Evolutionary conservation across 2,329 filamentous ascomycete genomes (phyloP).

Genomic region (Talaromyces sp.): DNA sequence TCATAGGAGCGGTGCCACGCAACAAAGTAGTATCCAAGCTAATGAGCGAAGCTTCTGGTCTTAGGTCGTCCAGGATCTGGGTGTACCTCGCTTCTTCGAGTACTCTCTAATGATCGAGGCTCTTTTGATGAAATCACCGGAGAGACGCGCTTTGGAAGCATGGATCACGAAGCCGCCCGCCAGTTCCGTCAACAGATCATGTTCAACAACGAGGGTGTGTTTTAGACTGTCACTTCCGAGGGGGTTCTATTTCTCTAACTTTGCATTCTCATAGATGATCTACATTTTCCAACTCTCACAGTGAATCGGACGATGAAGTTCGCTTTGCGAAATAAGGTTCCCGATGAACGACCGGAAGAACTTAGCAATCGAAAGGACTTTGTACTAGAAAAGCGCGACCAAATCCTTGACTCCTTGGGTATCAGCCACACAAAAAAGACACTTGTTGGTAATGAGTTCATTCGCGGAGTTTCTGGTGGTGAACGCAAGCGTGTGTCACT

Average conservation of each 20-base stretch:
- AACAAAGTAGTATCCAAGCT: neutral
- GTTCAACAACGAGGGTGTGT: slow-evolving; percentile 68
- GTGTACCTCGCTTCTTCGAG: slow-evolving; percentile 71
- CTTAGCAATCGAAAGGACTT: slow-evolving; percentile 31
- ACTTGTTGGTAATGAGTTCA: slow-evolving; percentile 66
- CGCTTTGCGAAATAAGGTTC: slow-evolving; percentile 59
- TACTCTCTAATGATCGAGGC: slow-evolving; percentile 65
- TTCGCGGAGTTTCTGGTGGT: slow-evolving; percentile 68
- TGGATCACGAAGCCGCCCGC: slow-evolving; percentile 50
- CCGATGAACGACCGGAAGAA: slow-evolving; percentile 29
- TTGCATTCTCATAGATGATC: slow-evolving; percentile 53
- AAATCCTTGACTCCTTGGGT: slow-evolving; percentile 36
- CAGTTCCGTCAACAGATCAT: slow-evolving; percentile 53
- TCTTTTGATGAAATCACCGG: slow-evolving; percentile 63
- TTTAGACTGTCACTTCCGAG: too few species aligned
- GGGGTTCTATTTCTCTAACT: neutral
- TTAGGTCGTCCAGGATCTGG: slow-evolving; percentile 69
- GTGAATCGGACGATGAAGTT: slow-evolving; percentile 75
- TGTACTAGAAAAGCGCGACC: slow-evolving; percentile 34
- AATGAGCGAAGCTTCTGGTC: slow-evolving; percentile 57
- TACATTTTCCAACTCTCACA: slow-evolving; percentile 74
- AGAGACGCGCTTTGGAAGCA: slow-evolving; percentile 55
- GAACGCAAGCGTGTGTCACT: slow-evolving; percentile 71
- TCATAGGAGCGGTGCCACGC: too few species aligned
- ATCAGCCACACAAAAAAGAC: slow-evolving; percentile 61